Base-by-base conservation (phyloP, 2,329 filamentous ascomycete genomes). In the Escovopsis sp. region DNA sequence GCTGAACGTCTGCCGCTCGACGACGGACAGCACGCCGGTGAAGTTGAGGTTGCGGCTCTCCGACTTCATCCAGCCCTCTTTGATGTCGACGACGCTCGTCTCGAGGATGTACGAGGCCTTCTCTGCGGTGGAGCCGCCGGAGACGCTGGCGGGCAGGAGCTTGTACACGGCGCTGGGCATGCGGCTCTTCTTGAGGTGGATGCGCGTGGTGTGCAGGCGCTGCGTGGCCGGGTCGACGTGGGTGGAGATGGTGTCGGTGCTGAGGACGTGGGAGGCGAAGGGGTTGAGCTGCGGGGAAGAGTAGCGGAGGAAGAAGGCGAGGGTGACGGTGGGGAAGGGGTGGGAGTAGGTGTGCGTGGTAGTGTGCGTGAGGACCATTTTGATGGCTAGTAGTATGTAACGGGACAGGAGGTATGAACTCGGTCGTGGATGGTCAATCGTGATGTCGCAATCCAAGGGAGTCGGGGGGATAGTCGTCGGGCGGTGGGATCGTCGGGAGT, bases 241-340 rank as follows among this genome's bases (percentile, higher is more conserved):
- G 44, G 76, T 79, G 33, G 74, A 72, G 54, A 90, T 83, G 48
- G 81, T 85, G 57, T 90, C 83, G 56, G 81, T 86, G 51, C 79
- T 84, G 47, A 86, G 65, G 35, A 90, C 83, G 61, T 90, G 83
- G 43, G 72, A 76, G 45, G 77, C 78, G 62, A 88, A 87, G 6
- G 83, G 83, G 51, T 88, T 90, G 44, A 72, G 61, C 44, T 72
- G 64, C 21, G 70, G 68, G 5, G 69, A 73, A 40, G 81, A 85
- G 60, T 90, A 90, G 45, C 83, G 81, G 34, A 90, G 77, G 61
- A 88, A 90, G 68, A 85, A 90, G 61, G 83, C 83, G 56, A 90
- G 77, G 33, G 82, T 85, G 42, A 90, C 83, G 54, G 82, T 82
- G 42, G 81, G 76, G 62, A 88, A 88, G 33, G 80, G 78, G 58